Evolutionary conservation across 1,284 basidiomycete genomes (phyloP), one percentile per base, ranked within the genome.

Genomic region (Sporisorium scitamineum): DNA sequence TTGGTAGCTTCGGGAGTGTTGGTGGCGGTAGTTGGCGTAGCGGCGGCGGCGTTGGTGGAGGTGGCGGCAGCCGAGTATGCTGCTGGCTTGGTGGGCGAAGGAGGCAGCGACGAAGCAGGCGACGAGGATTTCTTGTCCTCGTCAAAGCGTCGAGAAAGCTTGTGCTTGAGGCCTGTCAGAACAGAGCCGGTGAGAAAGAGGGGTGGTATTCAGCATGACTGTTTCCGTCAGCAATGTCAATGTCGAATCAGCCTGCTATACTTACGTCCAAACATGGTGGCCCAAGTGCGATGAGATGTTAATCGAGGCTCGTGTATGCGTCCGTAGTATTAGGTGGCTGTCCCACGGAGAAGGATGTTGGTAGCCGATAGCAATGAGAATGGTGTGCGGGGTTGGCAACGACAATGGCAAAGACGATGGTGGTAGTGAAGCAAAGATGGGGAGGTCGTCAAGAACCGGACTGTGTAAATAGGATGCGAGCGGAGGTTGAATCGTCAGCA

Each of bases 141-240:
- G 54, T 76, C 73, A 22, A 70, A 61, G 18, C 62, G 62, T 42
- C 62, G 57, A 9, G 71, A 74, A 11, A 76, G 48, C 64, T 68
- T 71, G 55, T 76, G 56, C 41, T 76, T 76, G 42, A 76, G 64
- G 31, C 64, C 73, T 76, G 52, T 51, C 3, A 14, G 11, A 7
- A 18, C 0, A n/a, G 13, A 22, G n/a, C n/a, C n/a, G n/a, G n/a
- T n/a, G n/a, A n/a, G 31, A 52, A 34, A 37, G 29, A 37, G 20
- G 8, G n/a, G 20, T 34, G 31, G 27, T n/a, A 18, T 54, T 42
- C 13, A 45, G 27, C 14, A 13, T 14, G 13, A 13, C 14, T 13
- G 3, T 8, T 14, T 39, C 41, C 9, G 2, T 9, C 20, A n/a
- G 9, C 9, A 0, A 22, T 3, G 18, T n/a, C 16, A 3, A 53